phyloP scores from a whole-genome alignment of 139 green algal species.

The Picocystis salinarum region DNA sequence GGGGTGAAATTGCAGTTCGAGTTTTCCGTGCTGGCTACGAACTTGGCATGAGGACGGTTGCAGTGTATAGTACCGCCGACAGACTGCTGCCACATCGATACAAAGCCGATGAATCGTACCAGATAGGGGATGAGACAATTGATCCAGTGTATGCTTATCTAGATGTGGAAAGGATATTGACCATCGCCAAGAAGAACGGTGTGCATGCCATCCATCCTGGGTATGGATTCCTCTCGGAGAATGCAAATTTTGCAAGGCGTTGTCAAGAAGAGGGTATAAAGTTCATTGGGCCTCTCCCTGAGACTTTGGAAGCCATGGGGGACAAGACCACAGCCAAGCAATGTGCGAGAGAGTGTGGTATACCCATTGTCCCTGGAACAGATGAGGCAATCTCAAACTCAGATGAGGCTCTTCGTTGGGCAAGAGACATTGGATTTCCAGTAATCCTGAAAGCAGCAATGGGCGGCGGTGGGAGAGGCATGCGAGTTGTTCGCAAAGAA shows the following conservation, averaged over 20 bases:
- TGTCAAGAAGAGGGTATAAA: conserved; percentile 69
- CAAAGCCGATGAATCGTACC: conserved; percentile 85
- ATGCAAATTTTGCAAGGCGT: conserved; percentile 56
- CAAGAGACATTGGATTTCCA: conserved; percentile 50
- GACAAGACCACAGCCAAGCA: conserved; percentile 63
- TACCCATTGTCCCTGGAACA: conserved; percentile 74
- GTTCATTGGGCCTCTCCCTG: conserved; percentile 65
- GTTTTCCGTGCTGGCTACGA: conserved; percentile 80
- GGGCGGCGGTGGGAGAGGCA: conserved; percentile 78
- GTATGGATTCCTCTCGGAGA: conserved; percentile 78
- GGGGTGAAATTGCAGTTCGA: conserved; percentile 92
- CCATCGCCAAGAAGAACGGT: conserved; percentile 52
- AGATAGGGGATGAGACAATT: conserved; percentile 9
- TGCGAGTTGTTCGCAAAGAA: conserved; percentile 63
- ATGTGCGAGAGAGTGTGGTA: conserved; percentile 46
- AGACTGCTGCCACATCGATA: conserved; percentile 67
- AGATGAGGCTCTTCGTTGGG: conserved; percentile 50
- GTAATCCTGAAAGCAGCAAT: conserved; percentile 91
- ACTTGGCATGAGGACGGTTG: conserved; percentile 66
- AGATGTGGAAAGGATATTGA: conserved; percentile 39
- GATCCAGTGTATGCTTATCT: conserved; percentile 65
- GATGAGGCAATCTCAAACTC: conserved; percentile 34
- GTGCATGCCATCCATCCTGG: conserved; percentile 88
- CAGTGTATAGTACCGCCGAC: conserved; percentile 73
- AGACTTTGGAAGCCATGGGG: conserved; percentile 72